A percentile compares a stretch with the other conserved stretches of the same genome.
These are phyloP conservation scores for Cutaneotrichosporon cyanovorans DNA, from an alignment of 1,284 basidiomycete species.

Conservation along the genomic window DNA sequence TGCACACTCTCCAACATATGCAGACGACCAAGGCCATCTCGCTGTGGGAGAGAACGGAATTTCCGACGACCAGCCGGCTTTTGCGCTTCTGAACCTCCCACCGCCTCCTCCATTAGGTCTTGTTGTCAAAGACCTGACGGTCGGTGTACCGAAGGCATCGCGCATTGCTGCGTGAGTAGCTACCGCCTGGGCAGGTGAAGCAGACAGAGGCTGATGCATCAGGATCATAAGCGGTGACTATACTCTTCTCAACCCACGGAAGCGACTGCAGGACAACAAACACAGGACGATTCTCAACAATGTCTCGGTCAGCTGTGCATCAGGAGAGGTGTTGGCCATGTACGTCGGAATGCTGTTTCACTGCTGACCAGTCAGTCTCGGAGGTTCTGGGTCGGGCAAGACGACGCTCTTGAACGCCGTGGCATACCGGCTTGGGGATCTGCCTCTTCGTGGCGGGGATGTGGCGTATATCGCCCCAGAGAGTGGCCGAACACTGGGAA, in stretches of 20 bases:
- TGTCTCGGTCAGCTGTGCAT: conserved; percentile 38
- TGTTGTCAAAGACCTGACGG: conserved; percentile 33
- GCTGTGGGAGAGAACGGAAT: no score
- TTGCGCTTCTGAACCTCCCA: conserved; percentile 36
- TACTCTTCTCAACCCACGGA: conserved; percentile 2
- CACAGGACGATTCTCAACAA: conserved; percentile 39
- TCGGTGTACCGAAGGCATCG: conserved; percentile 37
- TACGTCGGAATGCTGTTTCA: conserved; percentile 17
- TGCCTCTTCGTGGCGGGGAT: conserved; percentile 39
- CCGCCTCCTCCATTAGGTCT: conserved; percentile 44
- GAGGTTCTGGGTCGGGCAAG: conserved; percentile 45
- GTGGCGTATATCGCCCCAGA: conserved; percentile 18
- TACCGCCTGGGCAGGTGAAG: no score
- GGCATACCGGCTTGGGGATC: conserved; percentile 37
- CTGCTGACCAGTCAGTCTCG: conserved; percentile 26
- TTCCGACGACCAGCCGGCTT: neutral
- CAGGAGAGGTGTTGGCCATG: conserved; percentile 46
- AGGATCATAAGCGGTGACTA: conserved; percentile 11
- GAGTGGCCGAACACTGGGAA: conserved; percentile 8
- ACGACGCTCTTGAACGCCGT: conserved; percentile 47
- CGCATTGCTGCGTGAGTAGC: neutral
- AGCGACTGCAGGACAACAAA: neutral
- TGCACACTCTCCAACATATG: no score
- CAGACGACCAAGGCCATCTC: no score
- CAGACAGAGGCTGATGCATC: neutral